Percentiles rank a stretch among this genome's conserved stretches.
These are phyloP conservation scores for Histomonas meleagridis DNA, from an alignment of 208 protist genomes.

Conservation along the genomic window DNA sequence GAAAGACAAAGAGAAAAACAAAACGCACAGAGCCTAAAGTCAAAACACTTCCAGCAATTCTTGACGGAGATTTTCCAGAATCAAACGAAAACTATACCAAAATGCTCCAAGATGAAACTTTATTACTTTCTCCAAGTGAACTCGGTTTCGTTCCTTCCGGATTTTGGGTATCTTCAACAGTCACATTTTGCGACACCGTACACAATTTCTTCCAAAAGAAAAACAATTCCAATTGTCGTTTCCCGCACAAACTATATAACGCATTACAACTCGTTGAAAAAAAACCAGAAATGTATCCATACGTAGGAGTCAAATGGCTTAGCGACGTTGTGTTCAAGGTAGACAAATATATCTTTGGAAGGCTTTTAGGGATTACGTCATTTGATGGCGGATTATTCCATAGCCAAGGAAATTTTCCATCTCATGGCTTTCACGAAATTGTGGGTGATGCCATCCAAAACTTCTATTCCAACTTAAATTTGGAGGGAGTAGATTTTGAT, in stretches of 20 bases:
- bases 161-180: not conserved
- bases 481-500: too few relatives aligned
- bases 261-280: not conserved
- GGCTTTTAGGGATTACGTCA: not conserved
- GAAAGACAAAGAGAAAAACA: too few relatives aligned
- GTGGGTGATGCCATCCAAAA: too few relatives aligned
- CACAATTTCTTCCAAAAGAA: not conserved
- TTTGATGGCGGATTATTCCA: not conserved
- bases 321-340: not conserved
- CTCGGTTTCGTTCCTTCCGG: not conserved
- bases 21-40: too few relatives aligned
- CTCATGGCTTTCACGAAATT: conserved; percentile 4
- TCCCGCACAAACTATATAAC: conserved; percentile 2
- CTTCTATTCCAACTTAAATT: too few relatives aligned
- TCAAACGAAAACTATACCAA: too few relatives aligned
- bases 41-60: too few relatives aligned
- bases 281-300: not conserved
- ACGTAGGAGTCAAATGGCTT: not conserved
- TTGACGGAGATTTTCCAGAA: too few relatives aligned
- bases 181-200: not conserved
- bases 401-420: conserved; percentile 1
- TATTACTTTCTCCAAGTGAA: not conserved
- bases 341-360: not conserved
- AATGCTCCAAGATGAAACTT: too few relatives aligned
- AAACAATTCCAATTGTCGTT: not conserved